Percentiles rank a stretch among this genome's conserved stretches.
Conservation (phyloP, 495 filamentous ascomycete species). For the Immersiella caudata region DNA sequence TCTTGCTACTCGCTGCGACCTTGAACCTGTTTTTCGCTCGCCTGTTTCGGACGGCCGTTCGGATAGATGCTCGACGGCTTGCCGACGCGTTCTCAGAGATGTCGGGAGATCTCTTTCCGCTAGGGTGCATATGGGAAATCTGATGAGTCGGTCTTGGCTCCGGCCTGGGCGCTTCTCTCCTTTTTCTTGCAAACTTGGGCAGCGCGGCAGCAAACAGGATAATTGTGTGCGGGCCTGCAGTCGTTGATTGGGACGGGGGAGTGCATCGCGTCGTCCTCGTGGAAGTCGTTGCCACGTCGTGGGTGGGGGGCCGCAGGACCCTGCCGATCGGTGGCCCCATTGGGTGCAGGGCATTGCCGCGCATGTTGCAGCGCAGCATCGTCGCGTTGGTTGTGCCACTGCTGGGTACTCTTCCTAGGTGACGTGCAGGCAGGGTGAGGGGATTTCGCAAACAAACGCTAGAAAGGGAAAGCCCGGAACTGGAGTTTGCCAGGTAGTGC, state of each 20-base stretch:
- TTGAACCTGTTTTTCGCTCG: not conserved
- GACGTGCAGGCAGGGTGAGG: not conserved
- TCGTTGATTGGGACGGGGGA: not conserved
- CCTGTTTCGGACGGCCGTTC: not conserved
- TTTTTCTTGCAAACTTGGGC: not conserved
- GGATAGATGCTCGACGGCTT: not conserved
- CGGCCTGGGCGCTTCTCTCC: not conserved
- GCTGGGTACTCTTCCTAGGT: not conserved
- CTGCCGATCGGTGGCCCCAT: not conserved
- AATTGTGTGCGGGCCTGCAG: not conserved
- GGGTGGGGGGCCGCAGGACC: conserved; percentile 1
- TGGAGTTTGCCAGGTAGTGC: not conserved
- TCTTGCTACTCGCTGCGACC: not conserved
- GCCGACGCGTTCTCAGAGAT: not conserved
- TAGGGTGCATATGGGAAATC: not conserved
- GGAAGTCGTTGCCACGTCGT: conserved; percentile 9
- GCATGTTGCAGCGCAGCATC: conserved; percentile 4
- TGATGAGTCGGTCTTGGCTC: not conserved
- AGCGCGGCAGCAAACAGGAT: not conserved
- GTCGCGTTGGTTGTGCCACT: not conserved
- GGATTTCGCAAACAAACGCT: not conserved
- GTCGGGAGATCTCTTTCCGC: not conserved
- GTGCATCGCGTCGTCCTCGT: not conserved
- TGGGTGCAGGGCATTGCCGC: not conserved
- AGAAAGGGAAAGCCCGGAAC: not conserved